phyloP scores from a whole-genome alignment of 257 asterid genomes.

The Plantago ovata region DNA sequence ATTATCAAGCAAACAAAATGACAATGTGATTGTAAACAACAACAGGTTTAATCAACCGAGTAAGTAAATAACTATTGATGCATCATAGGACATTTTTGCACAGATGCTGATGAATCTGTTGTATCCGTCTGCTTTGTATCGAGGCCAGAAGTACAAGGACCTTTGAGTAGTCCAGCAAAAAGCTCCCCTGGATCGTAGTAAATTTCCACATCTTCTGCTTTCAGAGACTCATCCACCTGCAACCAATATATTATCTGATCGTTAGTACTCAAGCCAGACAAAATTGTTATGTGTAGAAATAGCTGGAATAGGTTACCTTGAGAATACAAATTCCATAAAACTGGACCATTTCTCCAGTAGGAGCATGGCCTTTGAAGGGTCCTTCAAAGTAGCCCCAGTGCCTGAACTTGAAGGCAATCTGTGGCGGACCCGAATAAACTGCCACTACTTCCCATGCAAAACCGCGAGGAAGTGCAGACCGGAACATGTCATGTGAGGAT shows the following conservation, averaged over 20 bases:
- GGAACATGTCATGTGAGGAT: slow-evolving; percentile 67
- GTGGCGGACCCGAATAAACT: slow-evolving; percentile 75
- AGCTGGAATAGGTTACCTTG: slow-evolving; percentile 38
- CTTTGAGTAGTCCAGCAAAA: slow-evolving; percentile 53
- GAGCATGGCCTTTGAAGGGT: slow-evolving; percentile 67
- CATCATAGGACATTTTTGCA: slow-evolving; percentile 41
- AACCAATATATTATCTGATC: neutral
- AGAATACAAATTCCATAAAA: slow-evolving; percentile 64
- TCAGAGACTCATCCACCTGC: slow-evolving; percentile 71
- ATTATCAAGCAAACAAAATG: too few species aligned
- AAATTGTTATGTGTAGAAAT: neutral
- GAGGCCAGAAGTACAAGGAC: slow-evolving; percentile 21
- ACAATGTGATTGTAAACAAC: too few species aligned
- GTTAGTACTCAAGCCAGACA: neutral
- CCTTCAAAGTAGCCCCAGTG: slow-evolving; percentile 97
- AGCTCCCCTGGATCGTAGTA: slow-evolving; percentile 81
- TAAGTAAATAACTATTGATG: too few species aligned
- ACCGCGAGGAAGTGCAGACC: slow-evolving; percentile 75
- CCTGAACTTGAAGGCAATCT: slow-evolving; percentile 67
- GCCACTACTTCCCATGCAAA: slow-evolving; percentile 82
- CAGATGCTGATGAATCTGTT: neutral
- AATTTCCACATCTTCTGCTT: slow-evolving; percentile 82
- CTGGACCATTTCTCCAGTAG: slow-evolving; percentile 68
- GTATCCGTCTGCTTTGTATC: slow-evolving; percentile 4
- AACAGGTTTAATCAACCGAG: too few species aligned